Percentiles rank a stretch among this genome's conserved stretches.
These are phyloP conservation scores for Penicillium tannophilum DNA, from an alignment of 495 filamentous ascomycete genomes.

Conservation along the genomic window DNA sequence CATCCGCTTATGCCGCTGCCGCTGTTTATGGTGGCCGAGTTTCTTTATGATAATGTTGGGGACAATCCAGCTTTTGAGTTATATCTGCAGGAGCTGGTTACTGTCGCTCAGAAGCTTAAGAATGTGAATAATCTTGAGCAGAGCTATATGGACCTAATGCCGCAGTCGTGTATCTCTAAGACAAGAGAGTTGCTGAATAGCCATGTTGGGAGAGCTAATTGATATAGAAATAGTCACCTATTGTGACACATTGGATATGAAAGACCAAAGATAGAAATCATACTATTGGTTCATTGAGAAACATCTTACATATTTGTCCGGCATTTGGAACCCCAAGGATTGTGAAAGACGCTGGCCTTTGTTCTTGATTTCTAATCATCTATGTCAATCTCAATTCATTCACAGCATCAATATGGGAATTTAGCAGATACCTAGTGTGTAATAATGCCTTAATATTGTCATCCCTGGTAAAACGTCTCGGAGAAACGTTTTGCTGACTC, in stretches of 20 bases:
- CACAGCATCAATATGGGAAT: no score
- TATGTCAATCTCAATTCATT: no score
- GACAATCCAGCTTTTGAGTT: background rate
- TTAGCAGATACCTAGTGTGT: background rate
- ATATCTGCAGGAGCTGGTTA: background rate
- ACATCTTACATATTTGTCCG: background rate
- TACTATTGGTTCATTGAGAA: background rate
- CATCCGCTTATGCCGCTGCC: background rate
- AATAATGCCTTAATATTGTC: background rate
- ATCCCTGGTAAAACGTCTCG: background rate
- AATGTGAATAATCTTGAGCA: conserved; percentile 25
- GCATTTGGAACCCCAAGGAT: no score
- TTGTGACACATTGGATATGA: background rate
- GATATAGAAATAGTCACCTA: background rate
- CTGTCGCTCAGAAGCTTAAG: conserved; percentile 18
- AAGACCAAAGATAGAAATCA: background rate
- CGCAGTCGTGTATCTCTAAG: conserved; percentile 21
- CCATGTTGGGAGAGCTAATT: background rate
- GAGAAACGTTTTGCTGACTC: background rate
- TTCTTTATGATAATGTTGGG: background rate
- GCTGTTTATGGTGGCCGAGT: background rate
- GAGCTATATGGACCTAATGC: conserved; percentile 26
- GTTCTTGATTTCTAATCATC: no score
- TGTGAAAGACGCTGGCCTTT: no score
- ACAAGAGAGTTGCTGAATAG: background rate